These are phyloP conservation scores for Phytophthora quininea DNA, from an alignment of 352 stramenopile genomes.

Conservation along the genomic window DNA sequence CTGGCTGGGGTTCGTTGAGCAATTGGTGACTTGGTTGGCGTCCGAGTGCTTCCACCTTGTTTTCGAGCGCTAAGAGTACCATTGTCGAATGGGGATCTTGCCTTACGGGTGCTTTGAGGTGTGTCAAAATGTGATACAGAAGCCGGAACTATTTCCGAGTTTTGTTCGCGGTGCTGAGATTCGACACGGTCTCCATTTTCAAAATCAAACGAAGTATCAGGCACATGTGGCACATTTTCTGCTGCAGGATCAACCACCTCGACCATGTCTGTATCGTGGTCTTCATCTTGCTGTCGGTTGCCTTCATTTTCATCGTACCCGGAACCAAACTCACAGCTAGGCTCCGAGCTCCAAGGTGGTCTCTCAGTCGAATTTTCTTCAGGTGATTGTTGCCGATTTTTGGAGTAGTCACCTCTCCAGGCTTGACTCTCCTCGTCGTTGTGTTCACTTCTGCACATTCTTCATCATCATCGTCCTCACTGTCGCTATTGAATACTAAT, in stretches of 20 bases:
- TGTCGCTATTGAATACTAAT: slow-evolving; percentile 52
- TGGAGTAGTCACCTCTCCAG: neutral
- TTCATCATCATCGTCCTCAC: slow-evolving; percentile 30
- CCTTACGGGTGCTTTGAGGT: slow-evolving; percentile 2
- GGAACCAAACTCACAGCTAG: slow-evolving; percentile 30
- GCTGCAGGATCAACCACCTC: neutral
- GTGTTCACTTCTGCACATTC: slow-evolving; percentile 24
- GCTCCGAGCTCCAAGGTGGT: slow-evolving; percentile 20
- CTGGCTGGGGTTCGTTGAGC: neutral
- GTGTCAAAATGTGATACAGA: neutral
- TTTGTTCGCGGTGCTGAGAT: neutral
- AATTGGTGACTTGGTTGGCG: neutral
- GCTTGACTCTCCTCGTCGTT: neutral
- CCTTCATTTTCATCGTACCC: slow-evolving; percentile 12
- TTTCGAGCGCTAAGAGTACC: too few species aligned
- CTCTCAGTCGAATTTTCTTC: slow-evolving; percentile 14
- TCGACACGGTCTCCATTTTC: neutral
- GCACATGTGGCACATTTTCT: neutral
- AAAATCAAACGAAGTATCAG: neutral
- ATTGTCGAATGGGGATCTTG: slow-evolving; percentile 10
- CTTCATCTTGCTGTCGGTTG: neutral
- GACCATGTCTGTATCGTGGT: slow-evolving; percentile 25
- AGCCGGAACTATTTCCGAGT: slow-evolving; percentile 25
- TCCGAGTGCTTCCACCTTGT: neutral
- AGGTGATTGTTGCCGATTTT: neutral